Evolutionary conservation across 2,329 filamentous ascomycete species (phyloP).

Genomic region (Diaporthe amygdali): DNA sequence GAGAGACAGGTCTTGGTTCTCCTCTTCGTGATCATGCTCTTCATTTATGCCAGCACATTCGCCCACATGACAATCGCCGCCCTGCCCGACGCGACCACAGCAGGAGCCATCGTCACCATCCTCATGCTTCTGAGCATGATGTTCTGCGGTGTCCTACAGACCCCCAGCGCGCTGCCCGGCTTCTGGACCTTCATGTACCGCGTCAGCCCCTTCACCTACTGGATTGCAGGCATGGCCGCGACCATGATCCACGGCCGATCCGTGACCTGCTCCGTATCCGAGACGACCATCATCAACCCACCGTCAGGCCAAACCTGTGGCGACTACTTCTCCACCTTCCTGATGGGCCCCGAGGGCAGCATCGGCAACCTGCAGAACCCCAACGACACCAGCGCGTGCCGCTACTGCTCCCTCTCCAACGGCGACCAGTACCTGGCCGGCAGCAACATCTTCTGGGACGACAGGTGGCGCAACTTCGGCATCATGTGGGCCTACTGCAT

Average conservation of each 20-base stretch:
- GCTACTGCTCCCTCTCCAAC: slow-evolving; percentile 68
- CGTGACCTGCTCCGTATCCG: slow-evolving; percentile 57
- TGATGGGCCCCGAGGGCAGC: slow-evolving; percentile 39
- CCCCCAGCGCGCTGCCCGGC: slow-evolving; percentile 61
- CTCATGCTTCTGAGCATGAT: slow-evolving; percentile 63
- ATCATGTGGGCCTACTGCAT: slow-evolving; percentile 70
- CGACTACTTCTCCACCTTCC: slow-evolving; percentile 65
- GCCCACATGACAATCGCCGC: slow-evolving; percentile 76
- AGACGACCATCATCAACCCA: slow-evolving; percentile 69
- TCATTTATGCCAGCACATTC: slow-evolving; percentile 76
- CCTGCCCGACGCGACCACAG: slow-evolving; percentile 72
- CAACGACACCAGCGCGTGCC: slow-evolving; percentile 59
- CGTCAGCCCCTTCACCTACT: slow-evolving; percentile 71
- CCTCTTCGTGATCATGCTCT: slow-evolving; percentile 67
- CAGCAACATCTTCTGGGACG: slow-evolving; percentile 52
- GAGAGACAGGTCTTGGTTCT: slow-evolving; percentile 70
- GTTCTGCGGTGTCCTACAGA: slow-evolving; percentile 70
- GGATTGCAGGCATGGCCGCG: slow-evolving; percentile 70
- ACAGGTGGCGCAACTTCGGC: slow-evolving; percentile 74
- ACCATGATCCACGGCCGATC: slow-evolving; percentile 64
- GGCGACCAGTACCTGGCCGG: slow-evolving; percentile 65
- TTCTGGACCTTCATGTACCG: slow-evolving; percentile 85
- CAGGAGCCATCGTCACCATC: slow-evolving; percentile 66
- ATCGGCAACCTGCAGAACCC: slow-evolving; percentile 69
- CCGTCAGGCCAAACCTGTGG: slow-evolving; percentile 67